phyloP scores from a whole-genome alignment of 257 asterid genomes.

The Capsicum chinense region DNA sequence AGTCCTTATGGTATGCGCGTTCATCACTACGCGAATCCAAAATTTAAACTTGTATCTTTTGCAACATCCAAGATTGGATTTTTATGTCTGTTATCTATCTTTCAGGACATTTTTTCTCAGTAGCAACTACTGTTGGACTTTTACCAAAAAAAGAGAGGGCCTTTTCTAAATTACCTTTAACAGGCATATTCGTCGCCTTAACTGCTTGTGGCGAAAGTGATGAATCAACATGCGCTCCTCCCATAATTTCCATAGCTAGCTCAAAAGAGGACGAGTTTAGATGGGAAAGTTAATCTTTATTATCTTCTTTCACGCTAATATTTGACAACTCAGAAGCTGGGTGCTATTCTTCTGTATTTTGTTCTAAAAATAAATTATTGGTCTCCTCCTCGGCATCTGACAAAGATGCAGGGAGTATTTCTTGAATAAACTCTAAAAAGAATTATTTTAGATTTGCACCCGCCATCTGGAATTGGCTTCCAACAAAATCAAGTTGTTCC shows the following conservation, averaged over 20 bases:
- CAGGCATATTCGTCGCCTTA: slow-evolving; percentile 19
- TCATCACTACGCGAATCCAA: neutral
- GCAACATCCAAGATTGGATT: slow-evolving; percentile 9
- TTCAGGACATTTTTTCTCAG: slow-evolving; percentile 34
- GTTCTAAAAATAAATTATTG: slow-evolving; percentile 1
- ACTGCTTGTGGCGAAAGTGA: neutral
- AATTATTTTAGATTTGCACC: slow-evolving; percentile 37
- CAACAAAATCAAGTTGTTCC: slow-evolving; percentile 35
- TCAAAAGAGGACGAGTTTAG: neutral
- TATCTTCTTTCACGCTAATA: slow-evolving; percentile 7
- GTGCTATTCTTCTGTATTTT: neutral
- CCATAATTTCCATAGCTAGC: neutral
- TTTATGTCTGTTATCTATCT: slow-evolving; percentile 8
- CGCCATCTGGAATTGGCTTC: slow-evolving; percentile 33
- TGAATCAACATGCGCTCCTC: neutral
- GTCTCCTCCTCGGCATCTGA: slow-evolving; percentile 11
- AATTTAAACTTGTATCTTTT: neutral
- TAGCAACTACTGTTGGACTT: slow-evolving; percentile 14
- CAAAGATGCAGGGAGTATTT: slow-evolving; percentile 31
- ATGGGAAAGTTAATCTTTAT: slow-evolving; percentile 2
- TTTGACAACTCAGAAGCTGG: slow-evolving; percentile 7
- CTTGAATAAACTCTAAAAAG: slow-evolving; percentile 37
- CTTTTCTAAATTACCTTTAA: slow-evolving; percentile 27
- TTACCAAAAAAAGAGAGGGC: slow-evolving; percentile 8
- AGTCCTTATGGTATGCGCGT: slow-evolving; percentile 31